Evolutionary conservation across 2,329 filamentous ascomycete genomes (phyloP).

Genomic region (Apiospora marii): DNA sequence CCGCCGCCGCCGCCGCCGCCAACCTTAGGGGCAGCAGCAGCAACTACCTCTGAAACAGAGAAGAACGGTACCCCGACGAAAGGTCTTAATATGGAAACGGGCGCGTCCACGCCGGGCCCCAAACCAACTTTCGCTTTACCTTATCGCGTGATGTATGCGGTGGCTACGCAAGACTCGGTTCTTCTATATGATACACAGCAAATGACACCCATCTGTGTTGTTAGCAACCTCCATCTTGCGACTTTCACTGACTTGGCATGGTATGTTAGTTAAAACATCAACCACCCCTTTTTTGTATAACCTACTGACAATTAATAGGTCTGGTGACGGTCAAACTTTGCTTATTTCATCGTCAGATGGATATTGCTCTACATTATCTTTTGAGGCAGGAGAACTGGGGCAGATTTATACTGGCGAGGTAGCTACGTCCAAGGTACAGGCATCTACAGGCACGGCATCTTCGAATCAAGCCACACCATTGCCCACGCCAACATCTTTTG

Average conservation of each 20-base stretch:
- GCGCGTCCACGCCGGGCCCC: constrained; percentile 62
- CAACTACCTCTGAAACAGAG: constrained; percentile 51
- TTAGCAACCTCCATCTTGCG: constrained; percentile 96
- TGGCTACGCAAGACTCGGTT: constrained; percentile 95
- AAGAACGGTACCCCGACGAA: constrained; percentile 63
- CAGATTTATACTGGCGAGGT: constrained; percentile 78
- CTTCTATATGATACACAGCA: constrained; percentile 97
- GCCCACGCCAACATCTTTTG: constrained; percentile 72
- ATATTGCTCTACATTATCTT: constrained; percentile 93
- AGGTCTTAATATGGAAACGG: constrained; percentile 52
- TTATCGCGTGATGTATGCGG: constrained; percentile 95
- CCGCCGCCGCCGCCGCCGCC: constrained; percentile 69
- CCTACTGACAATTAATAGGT: constrained; percentile 57
- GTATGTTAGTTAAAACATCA: constrained; percentile 59
- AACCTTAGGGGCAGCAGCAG: not conserved
- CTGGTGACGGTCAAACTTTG: constrained; percentile 77
- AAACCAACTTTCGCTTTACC: constrained; percentile 82
- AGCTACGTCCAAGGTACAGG: constrained; percentile 55
- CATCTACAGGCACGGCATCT: constrained; percentile 47
- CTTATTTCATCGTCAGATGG: constrained; percentile 98
- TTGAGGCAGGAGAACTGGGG: constrained; percentile 83
- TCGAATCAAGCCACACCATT: constrained; percentile 71
- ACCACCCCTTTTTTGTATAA: not conserved
- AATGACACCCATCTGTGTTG: constrained; percentile 88
- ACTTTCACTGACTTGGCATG: constrained; percentile 97